Evolutionary conservation across 106 monocot genomes (phyloP).

Genomic region (Dendrobium catenatum): DNA sequence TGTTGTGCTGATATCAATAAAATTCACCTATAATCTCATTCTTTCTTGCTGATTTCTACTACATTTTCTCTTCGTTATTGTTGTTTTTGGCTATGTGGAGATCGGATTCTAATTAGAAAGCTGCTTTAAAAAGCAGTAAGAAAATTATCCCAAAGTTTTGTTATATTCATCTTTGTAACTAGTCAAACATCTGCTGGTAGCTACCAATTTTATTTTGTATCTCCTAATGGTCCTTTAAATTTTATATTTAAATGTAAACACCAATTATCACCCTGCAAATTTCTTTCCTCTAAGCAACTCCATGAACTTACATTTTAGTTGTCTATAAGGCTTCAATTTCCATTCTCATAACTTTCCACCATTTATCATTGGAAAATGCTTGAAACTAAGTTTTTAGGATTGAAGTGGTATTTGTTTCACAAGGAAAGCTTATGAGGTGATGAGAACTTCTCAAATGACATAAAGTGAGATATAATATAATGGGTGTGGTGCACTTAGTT

Average conservation of each 20-base stretch:
- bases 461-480: background rate
- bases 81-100: too few relatives aligned
- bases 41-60: too few relatives aligned
- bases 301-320: background rate
- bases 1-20: too few relatives aligned
- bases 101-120: too few relatives aligned
- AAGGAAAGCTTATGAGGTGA: background rate
- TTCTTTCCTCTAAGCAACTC: background rate
- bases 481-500: background rate
- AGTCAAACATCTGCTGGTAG: background rate
- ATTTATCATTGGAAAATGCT: background rate
- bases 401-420: background rate
- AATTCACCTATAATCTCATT: too few relatives aligned
- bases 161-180: constrained; percentile 2
- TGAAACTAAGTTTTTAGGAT: background rate
- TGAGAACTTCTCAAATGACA: background rate
- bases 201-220: background rate
- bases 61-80: too few relatives aligned
- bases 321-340: background rate
- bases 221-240: background rate
- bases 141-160: background rate
- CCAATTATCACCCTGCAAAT: background rate
- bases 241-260: background rate
- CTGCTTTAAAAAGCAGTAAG: too few relatives aligned
- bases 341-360: background rate